A percentile compares a stretch with the other conserved stretches of the same genome.
Conservation (phyloP, 2,329 filamentous ascomycete genomes). For the Arthrobotrys sinensis region DNA sequence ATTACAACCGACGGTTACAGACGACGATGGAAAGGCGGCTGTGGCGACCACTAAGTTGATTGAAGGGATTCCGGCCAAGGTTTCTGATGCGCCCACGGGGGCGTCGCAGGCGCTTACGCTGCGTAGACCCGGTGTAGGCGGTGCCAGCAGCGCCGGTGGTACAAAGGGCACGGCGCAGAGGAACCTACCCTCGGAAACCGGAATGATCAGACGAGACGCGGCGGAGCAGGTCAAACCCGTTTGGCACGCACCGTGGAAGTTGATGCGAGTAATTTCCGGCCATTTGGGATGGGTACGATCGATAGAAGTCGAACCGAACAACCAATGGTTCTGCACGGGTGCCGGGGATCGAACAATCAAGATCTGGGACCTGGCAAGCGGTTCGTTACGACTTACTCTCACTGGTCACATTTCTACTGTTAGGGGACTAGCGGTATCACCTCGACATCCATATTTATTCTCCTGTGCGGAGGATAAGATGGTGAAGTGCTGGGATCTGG, state of each 20-base stretch:
- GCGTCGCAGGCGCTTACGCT: conserved; percentile 75
- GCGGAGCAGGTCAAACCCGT: conserved; percentile 83
- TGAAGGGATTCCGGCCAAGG: conserved; percentile 74
- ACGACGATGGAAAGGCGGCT: conserved; percentile 69
- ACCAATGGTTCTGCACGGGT: conserved; percentile 97
- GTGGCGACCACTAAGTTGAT: conserved; percentile 78
- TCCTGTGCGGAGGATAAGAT: conserved; percentile 99
- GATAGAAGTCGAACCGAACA: conserved; percentile 92
- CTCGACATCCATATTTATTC: conserved; percentile 95
- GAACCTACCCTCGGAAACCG: conserved; percentile 61
- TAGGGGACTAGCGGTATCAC: conserved; percentile 90
- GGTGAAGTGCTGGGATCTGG: conserved; percentile 99
- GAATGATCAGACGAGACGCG: conserved; percentile 65
- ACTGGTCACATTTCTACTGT: conserved; percentile 97
- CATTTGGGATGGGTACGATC: conserved; percentile 95
- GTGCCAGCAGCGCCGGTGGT: conserved; percentile 63
- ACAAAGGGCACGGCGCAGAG: conserved; percentile 59
- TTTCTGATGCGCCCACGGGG: conserved; percentile 66
- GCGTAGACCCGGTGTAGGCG: conserved; percentile 68
- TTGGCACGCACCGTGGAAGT: conserved; percentile 98
- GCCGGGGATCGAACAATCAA: conserved; percentile 98
- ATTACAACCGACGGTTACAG: conserved; percentile 64
- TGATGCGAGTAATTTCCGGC: conserved; percentile 96
- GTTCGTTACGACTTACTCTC: conserved; percentile 84
- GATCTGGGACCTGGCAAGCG: conserved; percentile 95